phyloP scores from a whole-genome alignment of 1,284 basidiomycete species.

The Paramarasmius palmivorus region DNA sequence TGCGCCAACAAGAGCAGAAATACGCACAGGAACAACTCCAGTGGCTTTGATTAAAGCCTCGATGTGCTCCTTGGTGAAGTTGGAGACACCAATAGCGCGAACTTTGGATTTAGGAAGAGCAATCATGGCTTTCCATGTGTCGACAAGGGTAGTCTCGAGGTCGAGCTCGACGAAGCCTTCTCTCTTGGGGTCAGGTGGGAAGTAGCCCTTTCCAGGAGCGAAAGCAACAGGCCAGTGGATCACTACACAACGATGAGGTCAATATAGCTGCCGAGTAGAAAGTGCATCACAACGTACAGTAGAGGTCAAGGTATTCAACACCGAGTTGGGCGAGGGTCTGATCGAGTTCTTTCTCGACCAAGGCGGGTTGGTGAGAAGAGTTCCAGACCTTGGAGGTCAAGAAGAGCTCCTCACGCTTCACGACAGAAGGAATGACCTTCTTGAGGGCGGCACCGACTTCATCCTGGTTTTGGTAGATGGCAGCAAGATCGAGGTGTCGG shows the following conservation, averaged over 20 bases:
- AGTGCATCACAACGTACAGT: slow-evolving; percentile 43
- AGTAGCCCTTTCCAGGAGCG: slow-evolving; percentile 57
- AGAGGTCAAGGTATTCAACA: slow-evolving; percentile 78
- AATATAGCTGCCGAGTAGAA: background rate
- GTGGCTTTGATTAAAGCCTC: slow-evolving; percentile 75
- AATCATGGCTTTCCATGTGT: slow-evolving; percentile 85
- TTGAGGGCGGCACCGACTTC: slow-evolving; percentile 74
- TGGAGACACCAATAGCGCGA: slow-evolving; percentile 71
- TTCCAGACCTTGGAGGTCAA: slow-evolving; percentile 88
- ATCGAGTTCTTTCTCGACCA: slow-evolving; percentile 74
- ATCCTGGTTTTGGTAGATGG: slow-evolving; percentile 73
- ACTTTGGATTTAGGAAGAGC: slow-evolving; percentile 51
- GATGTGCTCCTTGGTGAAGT: slow-evolving; percentile 73
- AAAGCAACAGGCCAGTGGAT: slow-evolving; percentile 91
- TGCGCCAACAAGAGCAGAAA: background rate
- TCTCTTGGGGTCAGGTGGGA: slow-evolving; percentile 50
- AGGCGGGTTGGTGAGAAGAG: slow-evolving; percentile 57
- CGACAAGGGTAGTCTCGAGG: slow-evolving; percentile 58
- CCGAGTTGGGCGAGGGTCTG: slow-evolving; percentile 74
- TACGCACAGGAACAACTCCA: slow-evolving; percentile 65
- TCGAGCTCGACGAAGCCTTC: slow-evolving; percentile 58
- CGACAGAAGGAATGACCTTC: slow-evolving; percentile 78
- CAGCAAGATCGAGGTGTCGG: slow-evolving; percentile 79
- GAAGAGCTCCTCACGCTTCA: slow-evolving; percentile 81
- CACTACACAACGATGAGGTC: slow-evolving; percentile 40